Conservation (phyloP, 1,139 yeast genomes). For the Fermentozyma sake region DNA sequence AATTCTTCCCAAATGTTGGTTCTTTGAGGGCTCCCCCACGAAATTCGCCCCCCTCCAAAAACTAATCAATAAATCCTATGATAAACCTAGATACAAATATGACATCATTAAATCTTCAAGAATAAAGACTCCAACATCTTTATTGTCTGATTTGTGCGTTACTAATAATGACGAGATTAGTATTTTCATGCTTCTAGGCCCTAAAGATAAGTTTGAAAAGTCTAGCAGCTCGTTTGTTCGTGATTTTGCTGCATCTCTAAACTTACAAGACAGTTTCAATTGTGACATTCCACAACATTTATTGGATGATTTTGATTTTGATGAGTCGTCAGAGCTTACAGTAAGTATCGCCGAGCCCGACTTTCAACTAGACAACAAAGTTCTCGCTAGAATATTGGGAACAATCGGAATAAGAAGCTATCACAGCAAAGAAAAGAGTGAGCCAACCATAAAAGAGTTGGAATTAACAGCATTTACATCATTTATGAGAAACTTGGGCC, state of each 20-base stretch:
- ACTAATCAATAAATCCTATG: conserved; percentile 47
- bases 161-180: conserved; percentile 15
- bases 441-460: conserved; percentile 11
- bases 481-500: conserved; percentile 40
- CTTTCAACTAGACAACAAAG: conserved; percentile 15
- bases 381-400: conserved; percentile 31
- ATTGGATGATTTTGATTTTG: conserved; percentile 11
- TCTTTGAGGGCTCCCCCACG: conserved; percentile 7
- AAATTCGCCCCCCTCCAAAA: conserved; percentile 15
- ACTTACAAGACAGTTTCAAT: conserved; percentile 16
- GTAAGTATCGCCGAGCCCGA: conserved; percentile 15
- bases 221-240: conserved; percentile 14
- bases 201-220: conserved; percentile 15
- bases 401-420: conserved; percentile 46
- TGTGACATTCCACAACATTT: conserved; percentile 28
- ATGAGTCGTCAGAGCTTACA: conserved; percentile 10
- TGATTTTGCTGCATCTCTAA: conserved; percentile 17
- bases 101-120: conserved; percentile 41
- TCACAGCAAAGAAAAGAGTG: conserved; percentile 11
- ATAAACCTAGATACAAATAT: conserved; percentile 40
- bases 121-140: conserved; percentile 23
- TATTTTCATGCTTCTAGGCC: conserved; percentile 27
- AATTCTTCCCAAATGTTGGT: conserved; percentile 22
- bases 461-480: conserved; percentile 55
- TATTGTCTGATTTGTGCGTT: conserved; percentile 30